Evolutionary conservation across 176 grass and related monocot species (phyloP).

Genomic region (Zea mays): Zm-B73-REFERENCE-NAM-5.0 NC_050102.1:176584001-176584500

Average conservation of each 20-base stretch:
- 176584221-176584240: neutral
- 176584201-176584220: neutral
- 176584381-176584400: neutral
- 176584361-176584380: neutral
- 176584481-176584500: conserved; percentile 93
- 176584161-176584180: neutral
- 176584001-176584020: conserved; percentile 84
- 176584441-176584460: conserved; percentile 73
- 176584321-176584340: neutral
- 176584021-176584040: conserved; percentile 27
- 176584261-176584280: neutral
- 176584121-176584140: neutral
- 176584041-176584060: conserved; percentile 7
- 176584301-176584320: neutral
- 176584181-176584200: neutral
- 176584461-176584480: conserved; percentile 69
- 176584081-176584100: neutral
- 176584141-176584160: neutral
- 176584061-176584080: neutral
- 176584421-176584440: conserved; percentile 73
- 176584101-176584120: conserved; percentile 8
- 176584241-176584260: neutral
- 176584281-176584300: neutral
- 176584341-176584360: neutral
- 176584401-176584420: conserved; percentile 5